A percentile compares a stretch with the other conserved stretches of the same genome.
phyloP scores from a whole-genome alignment of 331 rosid species.

The Pyracantha coccinea region DNA sequence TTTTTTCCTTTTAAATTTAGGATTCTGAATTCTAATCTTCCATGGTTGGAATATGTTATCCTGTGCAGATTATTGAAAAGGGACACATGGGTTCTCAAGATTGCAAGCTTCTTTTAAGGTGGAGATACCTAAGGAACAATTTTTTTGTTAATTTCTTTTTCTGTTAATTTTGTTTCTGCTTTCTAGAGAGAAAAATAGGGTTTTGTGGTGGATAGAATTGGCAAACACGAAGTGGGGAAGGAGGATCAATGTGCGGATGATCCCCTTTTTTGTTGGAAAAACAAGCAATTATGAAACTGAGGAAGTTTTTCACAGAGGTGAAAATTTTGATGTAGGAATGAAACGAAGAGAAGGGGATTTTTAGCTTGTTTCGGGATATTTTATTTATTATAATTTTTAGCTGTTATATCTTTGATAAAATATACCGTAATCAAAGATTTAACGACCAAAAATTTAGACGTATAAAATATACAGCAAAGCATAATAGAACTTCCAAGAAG shows the following conservation, averaged over 20 bases:
- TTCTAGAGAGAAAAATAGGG: conserved; percentile 5
- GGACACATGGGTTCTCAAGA: conserved; percentile 19
- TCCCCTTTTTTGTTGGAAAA: neutral
- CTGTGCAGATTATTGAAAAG: conserved; percentile 55
- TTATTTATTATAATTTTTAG: no score
- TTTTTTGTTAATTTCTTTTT: conserved; percentile 6
- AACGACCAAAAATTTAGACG: no score
- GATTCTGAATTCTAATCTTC: conserved; percentile 1
- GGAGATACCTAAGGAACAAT: conserved; percentile 26
- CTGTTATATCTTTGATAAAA: no score
- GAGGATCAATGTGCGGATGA: neutral
- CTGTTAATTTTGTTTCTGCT: neutral
- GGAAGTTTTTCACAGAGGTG: no score
- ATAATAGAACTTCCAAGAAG: neutral
- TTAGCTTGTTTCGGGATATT: no score
- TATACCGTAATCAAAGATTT: no score
- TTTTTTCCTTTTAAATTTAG: neutral
- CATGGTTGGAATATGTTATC: conserved; percentile 17
- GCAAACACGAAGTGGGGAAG: conserved; percentile 17
- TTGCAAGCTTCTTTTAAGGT: conserved; percentile 22
- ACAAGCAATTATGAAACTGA: no score
- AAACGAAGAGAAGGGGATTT: no score
- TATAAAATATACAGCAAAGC: neutral
- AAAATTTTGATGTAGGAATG: no score
- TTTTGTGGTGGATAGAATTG: conserved; percentile 26